Percentiles rank a stretch among this genome's conserved stretches.
These are phyloP conservation scores for Colletotrichum limetticola DNA, from an alignment of 2,329 filamentous ascomycete species.

Conservation along the genomic window DNA sequence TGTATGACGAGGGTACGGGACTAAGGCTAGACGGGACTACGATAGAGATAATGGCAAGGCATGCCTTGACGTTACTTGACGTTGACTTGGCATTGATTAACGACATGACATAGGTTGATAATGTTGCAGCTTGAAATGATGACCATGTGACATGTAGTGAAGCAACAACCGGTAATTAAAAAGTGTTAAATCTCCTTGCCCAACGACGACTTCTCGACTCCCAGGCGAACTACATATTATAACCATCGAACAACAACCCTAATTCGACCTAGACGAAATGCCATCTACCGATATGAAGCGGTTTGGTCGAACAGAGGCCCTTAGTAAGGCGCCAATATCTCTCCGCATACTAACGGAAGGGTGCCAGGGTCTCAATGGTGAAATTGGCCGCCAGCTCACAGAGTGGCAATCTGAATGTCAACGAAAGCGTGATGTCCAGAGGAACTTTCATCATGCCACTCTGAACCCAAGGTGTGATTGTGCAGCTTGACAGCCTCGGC, in stretches of 20 bases:
- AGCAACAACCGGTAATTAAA: not conserved
- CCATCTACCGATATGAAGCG: not conserved
- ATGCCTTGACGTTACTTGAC: slow-evolving; percentile 13
- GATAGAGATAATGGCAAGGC: slow-evolving; percentile 33
- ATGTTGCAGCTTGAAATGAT: not conserved
- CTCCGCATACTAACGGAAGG: not conserved
- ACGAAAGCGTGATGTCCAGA: not conserved
- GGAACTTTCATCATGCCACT: not conserved
- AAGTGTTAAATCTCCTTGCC: too few relatives aligned
- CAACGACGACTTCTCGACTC: not conserved
- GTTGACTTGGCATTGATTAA: slow-evolving; percentile 11
- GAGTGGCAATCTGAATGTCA: not conserved
- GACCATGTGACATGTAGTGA: not conserved
- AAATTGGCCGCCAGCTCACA: not conserved
- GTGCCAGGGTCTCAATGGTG: not conserved
- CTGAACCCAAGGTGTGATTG: too few relatives aligned
- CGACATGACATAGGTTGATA: not conserved
- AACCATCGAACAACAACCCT: not conserved
- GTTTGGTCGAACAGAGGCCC: not conserved
- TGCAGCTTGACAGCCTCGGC: not conserved
- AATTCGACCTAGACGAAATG: not conserved
- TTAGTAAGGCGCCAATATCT: not conserved
- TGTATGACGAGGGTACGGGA: slow-evolving; percentile 19
- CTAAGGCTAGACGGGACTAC: slow-evolving; percentile 15
- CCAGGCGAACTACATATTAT: too few relatives aligned